phyloP scores from a whole-genome alignment of 805 yeast species.

The Suhomyces kilbournensis region DNA sequence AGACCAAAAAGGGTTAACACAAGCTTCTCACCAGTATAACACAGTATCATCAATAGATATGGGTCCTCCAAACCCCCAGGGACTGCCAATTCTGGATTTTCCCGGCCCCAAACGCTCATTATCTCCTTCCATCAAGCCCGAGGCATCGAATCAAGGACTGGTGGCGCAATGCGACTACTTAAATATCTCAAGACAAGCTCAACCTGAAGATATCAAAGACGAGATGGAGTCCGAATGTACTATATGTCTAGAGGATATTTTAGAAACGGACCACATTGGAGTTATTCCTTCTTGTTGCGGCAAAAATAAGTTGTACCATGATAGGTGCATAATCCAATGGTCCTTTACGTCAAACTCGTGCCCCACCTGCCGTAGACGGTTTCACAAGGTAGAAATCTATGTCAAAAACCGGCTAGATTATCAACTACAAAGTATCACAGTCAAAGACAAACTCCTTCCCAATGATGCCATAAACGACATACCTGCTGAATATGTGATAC shows the following conservation, averaged over 20 bases:
- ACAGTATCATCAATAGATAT: not conserved
- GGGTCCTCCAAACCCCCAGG: not conserved
- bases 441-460: slow-evolving; percentile 31
- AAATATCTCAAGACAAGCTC: not conserved
- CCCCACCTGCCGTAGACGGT: slow-evolving; percentile 57
- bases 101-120: not conserved
- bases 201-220: not conserved
- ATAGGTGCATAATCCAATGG: slow-evolving; percentile 58
- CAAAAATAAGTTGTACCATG: slow-evolving; percentile 42
- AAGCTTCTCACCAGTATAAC: not conserved
- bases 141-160: not conserved
- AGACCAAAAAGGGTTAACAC: not conserved
- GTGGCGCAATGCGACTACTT: not conserved
- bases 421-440: slow-evolving; percentile 12
- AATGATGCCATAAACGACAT: slow-evolving; percentile 38
- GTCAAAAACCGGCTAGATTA: slow-evolving; percentile 12
- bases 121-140: not conserved
- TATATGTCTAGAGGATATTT: slow-evolving; percentile 50
- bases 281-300: slow-evolving; percentile 10
- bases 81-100: not conserved
- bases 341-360: slow-evolving; percentile 53
- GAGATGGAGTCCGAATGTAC: slow-evolving; percentile 43
- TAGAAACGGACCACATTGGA: slow-evolving; percentile 7
- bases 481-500: slow-evolving; percentile 36
- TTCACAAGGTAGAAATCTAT: slow-evolving; percentile 34